A percentile compares a stretch with the other conserved stretches of the same genome.
These are phyloP conservation scores for Fusarium buharicum DNA, from an alignment of 2,329 filamentous ascomycete species.

Conservation along the genomic window DNA sequence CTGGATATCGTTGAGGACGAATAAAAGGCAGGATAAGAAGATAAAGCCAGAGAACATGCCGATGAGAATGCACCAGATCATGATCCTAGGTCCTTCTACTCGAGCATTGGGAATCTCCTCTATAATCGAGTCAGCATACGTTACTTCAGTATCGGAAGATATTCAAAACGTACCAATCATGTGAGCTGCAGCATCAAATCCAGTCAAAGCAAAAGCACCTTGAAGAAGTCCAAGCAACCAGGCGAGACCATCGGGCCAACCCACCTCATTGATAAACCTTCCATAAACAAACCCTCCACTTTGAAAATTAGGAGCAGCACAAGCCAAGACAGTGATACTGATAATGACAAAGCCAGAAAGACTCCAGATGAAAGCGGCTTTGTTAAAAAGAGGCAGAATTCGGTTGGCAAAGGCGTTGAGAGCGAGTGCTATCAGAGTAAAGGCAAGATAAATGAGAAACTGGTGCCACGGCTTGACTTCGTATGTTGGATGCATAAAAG, in stretches of 20 bases:
- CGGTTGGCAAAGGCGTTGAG: constrained; percentile 71
- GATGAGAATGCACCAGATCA: constrained; percentile 72
- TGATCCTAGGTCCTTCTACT: constrained; percentile 70
- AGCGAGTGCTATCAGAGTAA: constrained; percentile 68
- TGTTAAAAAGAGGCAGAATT: constrained; percentile 72
- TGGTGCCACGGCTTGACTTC: constrained; percentile 73
- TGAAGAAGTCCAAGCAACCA: constrained; percentile 67
- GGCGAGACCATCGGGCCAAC: constrained; percentile 74
- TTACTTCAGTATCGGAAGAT: no score
- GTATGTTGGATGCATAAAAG: constrained; percentile 68
- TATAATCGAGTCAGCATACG: background rate
- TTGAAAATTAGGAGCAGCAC: constrained; percentile 72
- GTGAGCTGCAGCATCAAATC: constrained; percentile 60
- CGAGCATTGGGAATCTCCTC: constrained; percentile 69
- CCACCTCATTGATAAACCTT: constrained; percentile 73
- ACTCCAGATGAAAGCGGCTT: constrained; percentile 77
- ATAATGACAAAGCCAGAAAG: constrained; percentile 75
- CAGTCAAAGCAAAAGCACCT: constrained; percentile 61
- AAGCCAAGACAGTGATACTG: constrained; percentile 74
- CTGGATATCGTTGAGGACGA: constrained; percentile 69
- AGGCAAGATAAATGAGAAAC: constrained; percentile 76
- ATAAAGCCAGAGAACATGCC: constrained; percentile 69
- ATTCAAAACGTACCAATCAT: constrained; percentile 43
- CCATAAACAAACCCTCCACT: constrained; percentile 72
- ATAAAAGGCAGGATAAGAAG: constrained; percentile 71